These are phyloP conservation scores for Ramaria sp. DNA, from an alignment of 768 basidiomycete genomes.

Conservation along the genomic window DNA sequence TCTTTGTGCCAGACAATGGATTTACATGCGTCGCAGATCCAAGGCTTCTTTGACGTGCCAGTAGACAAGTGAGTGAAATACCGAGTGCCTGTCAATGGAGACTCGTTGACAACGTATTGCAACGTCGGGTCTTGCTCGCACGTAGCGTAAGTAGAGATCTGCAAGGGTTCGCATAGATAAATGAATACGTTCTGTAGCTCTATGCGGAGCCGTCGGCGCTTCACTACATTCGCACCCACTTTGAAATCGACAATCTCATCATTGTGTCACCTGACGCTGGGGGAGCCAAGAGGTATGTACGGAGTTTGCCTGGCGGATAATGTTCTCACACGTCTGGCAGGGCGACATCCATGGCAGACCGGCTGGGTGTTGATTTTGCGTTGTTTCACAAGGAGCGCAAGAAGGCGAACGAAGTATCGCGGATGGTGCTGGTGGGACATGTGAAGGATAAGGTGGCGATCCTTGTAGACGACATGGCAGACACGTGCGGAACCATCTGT, in stretches of 20 bases:
- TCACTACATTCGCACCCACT: constrained; percentile 88
- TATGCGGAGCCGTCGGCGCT: constrained; percentile 95
- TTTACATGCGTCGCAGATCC: constrained; percentile 96
- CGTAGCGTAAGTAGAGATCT: constrained; percentile 9
- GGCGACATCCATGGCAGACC: constrained; percentile 94
- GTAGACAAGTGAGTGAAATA: constrained; percentile 84
- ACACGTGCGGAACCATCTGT: constrained; percentile 90
- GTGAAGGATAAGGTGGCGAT: constrained; percentile 90
- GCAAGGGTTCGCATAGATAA: background rate
- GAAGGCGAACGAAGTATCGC: constrained; percentile 89
- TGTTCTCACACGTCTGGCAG: constrained; percentile 28
- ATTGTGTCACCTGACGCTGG: constrained; percentile 98
- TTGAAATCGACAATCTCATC: constrained; percentile 74
- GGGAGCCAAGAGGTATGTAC: constrained; percentile 83
- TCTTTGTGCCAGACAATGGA: constrained; percentile 69
- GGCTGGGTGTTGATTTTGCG: constrained; percentile 93
- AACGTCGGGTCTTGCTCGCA: background rate
- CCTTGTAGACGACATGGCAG: constrained; percentile 97
- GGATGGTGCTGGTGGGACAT: constrained; percentile 92
- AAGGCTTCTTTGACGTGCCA: constrained; percentile 99
- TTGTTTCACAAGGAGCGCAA: constrained; percentile 99
- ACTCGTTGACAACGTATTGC: background rate
- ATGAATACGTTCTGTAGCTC: constrained; percentile 38
- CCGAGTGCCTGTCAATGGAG: background rate
- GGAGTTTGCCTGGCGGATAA: background rate